Base-by-base conservation (phyloP, 2,329 filamentous ascomycete genomes). In the Talaromyces sp. region DNA sequence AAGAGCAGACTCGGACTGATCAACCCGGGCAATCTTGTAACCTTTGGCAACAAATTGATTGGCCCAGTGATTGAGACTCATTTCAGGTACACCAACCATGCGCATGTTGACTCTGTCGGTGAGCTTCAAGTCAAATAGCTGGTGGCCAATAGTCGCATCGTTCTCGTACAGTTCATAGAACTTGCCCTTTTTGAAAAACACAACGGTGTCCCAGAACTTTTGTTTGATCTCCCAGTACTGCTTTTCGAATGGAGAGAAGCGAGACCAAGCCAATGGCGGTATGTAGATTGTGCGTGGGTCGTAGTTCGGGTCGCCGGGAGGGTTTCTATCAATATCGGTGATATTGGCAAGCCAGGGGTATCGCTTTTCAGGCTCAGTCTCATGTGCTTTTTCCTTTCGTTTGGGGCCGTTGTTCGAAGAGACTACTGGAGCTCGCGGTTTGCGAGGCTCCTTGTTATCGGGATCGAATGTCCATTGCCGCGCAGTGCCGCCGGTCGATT, bases 171-270 rank as follows among this genome's bases (percentile, higher is more conserved):
- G 82, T 73, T 99, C 94, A 71, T 97, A 99, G 75, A 99, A 99
- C 69, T 99, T 99, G 69, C 94, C 94, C 80, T 99, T 99, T 77
- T 97, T 99, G 86, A 99, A 99, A 77, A 99, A 99, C 17, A 99
- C 93, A 52, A 99, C 88, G 0, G 92, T 97, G 66, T 97, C 92
- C 90, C 91, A 97, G 65, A 95, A 90, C 68, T 97, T 97, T 74
- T 92, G 90, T 78, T 99, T 99, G 75, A 99, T 97, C 69, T 96
- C 91, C 94, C 94, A 99, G 74, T 99, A 99, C 72, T 99, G 94
- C 74, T 92, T 95, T 76, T 99, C 94, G 65, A 99, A 99, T 0
- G 93, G 85, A 0, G 92, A 95, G 72, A 99, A 97, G 27, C 89
- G 88, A 31, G 78, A 77, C 87, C 88, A 96, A 0, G 91, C 91